Percentiles rank a stretch among this genome's conserved stretches.
These are phyloP conservation scores for Quercus cerris DNA, from an alignment of 306 rosid genomes.

Conservation along the genomic window DNA sequence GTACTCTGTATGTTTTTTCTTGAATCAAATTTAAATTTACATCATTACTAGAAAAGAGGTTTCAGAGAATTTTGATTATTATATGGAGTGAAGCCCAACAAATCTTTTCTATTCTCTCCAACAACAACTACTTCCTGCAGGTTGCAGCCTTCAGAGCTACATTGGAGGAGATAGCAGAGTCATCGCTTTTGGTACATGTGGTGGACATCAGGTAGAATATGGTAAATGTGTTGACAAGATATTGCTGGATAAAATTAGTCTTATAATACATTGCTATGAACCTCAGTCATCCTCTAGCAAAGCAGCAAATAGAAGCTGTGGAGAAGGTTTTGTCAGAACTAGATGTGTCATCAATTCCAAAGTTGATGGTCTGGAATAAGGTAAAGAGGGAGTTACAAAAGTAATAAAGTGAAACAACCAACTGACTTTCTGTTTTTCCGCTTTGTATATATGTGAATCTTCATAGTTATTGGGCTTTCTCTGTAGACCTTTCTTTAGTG, in stretches of 20 bases:
- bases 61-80: background rate
- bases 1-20: background rate
- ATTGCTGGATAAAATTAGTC: constrained; percentile 12
- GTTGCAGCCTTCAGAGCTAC: constrained; percentile 99
- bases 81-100: constrained; percentile 9
- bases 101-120: background rate
- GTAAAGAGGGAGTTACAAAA: constrained; percentile 27
- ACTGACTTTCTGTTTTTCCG: background rate
- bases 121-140: constrained; percentile 38
- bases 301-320: constrained; percentile 94
- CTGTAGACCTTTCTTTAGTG: background rate
- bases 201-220: constrained; percentile 77
- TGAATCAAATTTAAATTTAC: background rate
- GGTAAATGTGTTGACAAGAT: constrained; percentile 10
- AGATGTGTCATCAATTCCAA: constrained; percentile 78
- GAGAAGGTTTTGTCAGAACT: constrained; percentile 88
- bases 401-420: background rate
- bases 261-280: constrained; percentile 36
- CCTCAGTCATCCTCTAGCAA: constrained; percentile 87
- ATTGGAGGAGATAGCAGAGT: constrained; percentile 93
- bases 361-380: constrained; percentile 96
- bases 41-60: constrained; percentile 9
- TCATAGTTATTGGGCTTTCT: background rate
- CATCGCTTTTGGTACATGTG: constrained; percentile 84
- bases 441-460: constrained; percentile 2